phyloP scores from a whole-genome alignment of 192 early-diverging fungal genomes.

The Dispira simplex region DNA sequence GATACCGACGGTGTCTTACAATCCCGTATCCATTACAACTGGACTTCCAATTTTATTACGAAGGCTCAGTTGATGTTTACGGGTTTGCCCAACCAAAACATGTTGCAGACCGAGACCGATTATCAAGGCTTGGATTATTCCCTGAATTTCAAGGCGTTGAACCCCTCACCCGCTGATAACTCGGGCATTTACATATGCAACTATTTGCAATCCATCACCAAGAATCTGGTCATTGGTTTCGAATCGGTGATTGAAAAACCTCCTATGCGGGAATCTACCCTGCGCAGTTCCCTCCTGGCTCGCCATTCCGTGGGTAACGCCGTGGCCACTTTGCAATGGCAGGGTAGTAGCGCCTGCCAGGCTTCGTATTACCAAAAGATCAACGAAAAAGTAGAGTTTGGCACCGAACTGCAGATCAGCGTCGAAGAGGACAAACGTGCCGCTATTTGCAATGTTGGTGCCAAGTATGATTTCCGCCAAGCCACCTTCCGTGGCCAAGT shows the following conservation, averaged over 20 bases:
- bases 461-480: slow-evolving; percentile 90
- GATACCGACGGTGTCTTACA: slow-evolving; percentile 82
- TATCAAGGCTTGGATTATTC: slow-evolving; percentile 80
- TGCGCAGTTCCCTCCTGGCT: slow-evolving; percentile 50
- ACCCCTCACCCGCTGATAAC: slow-evolving; percentile 78
- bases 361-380: slow-evolving; percentile 81
- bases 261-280: slow-evolving; percentile 65
- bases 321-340: slow-evolving; percentile 50
- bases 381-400: slow-evolving; percentile 88
- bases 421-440: slow-evolving; percentile 56
- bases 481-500: slow-evolving; percentile 86
- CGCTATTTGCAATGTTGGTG: slow-evolving; percentile 85
- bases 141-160: slow-evolving; percentile 83
- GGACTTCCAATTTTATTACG: slow-evolving; percentile 47
- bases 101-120: slow-evolving; percentile 88
- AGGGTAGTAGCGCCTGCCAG: slow-evolving; percentile 49
- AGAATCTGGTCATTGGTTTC: slow-evolving; percentile 62
- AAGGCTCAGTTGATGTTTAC: slow-evolving; percentile 53
- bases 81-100: slow-evolving; percentile 62
- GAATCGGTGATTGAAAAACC: slow-evolving; percentile 79
- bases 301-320: slow-evolving; percentile 53
- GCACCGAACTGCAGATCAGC: slow-evolving; percentile 74
- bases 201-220: slow-evolving; percentile 83
- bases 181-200: slow-evolving; percentile 82
- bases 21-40: slow-evolving; percentile 67